Base-by-base conservation (phyloP, 2,329 filamentous ascomycete genomes). In the Saccharata proteae region DNA sequence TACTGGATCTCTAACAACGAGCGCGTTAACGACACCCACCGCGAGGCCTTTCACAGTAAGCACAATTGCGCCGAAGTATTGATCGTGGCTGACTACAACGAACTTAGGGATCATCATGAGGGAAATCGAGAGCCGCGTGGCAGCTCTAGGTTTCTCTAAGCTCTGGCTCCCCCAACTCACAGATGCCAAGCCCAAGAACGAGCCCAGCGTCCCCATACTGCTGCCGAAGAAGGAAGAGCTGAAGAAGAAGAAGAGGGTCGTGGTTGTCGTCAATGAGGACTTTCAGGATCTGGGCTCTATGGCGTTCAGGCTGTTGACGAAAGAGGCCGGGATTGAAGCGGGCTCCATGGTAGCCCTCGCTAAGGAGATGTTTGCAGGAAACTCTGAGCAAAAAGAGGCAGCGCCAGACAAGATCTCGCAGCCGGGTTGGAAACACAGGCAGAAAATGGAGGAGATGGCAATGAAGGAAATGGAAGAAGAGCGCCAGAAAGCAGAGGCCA, bases 1-100 rank as follows among this genome's bases (percentile, higher is more conserved):
- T 93, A 69, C 64, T 77, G 74, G 50, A 55, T 80, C 32, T 78
- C 71, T 49, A 75, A 72, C 43, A 85, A 84, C 52, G 62, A 71
- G n/a, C 75, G 84, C 21, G 68, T 78, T 57, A 93, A 93, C 51
- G 69, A 78, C 23, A 64, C 78, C 13, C 82, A 84, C 45, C 69
- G 77, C 23, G 56, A 63, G 39, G 57, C 75, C 22, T 74, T 93
- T 55, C 78, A 92, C 45, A 58, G 83, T 82, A 51, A 42, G 62
- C 52, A n/a, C 22, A 29, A 9, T 15, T 17, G 29, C 18, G 29
- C 23, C 13, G 26, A 17, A 22, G 20, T 29, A 16, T 18, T 32
- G 37, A 23, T 26, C 30, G 30, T 27, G 23, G 18, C 23, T 47
- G 29, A 48, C 30, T 27, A 14, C 12, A 13, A 20, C 9, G 9